Percentiles rank a stretch among this genome's conserved stretches.
Evolutionary conservation across 768 basidiomycete species (phyloP).

Genomic region (Dacryopinax spathularia): DNA sequence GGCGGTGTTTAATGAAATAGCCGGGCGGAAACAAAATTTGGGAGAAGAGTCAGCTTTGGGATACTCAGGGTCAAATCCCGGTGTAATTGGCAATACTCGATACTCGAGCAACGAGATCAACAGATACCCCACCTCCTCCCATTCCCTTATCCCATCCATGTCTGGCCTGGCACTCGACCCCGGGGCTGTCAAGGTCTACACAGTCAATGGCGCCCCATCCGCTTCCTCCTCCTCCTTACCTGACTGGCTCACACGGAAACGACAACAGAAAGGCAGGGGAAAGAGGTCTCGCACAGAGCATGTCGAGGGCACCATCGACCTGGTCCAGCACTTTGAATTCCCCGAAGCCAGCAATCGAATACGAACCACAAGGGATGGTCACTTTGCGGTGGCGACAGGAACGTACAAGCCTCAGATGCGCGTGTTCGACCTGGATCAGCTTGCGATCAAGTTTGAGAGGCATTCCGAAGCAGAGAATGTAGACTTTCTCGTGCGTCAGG

Average conservation of each 20-base stretch:
- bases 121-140: too few relatives aligned
- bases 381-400: conserved; percentile 85
- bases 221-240: conserved; percentile 85
- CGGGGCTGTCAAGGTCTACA: conserved; percentile 57
- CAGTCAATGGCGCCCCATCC: conserved; percentile 81
- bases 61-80: too few relatives aligned
- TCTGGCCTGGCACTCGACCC: neutral
- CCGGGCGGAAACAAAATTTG: neutral
- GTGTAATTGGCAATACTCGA: too few relatives aligned
- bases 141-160: neutral
- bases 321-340: conserved; percentile 93
- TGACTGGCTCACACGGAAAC: conserved; percentile 76
- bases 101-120: too few relatives aligned
- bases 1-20: conserved; percentile 4
- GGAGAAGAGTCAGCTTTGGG: neutral
- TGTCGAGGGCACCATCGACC: conserved; percentile 71
- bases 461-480: conserved; percentile 95
- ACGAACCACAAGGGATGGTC: conserved; percentile 81
- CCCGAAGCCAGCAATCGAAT: conserved; percentile 90
- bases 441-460: conserved; percentile 87
- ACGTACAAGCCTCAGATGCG: conserved; percentile 96
- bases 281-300: conserved; percentile 53
- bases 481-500: conserved; percentile 86
- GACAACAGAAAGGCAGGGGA: conserved; percentile 44
- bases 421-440: conserved; percentile 86